Evolutionary conservation across 1,139 yeast species (phyloP), one percentile per base, ranked within the genome.

Genomic region (Zhuliangozyma blackwelliae): DNA sequence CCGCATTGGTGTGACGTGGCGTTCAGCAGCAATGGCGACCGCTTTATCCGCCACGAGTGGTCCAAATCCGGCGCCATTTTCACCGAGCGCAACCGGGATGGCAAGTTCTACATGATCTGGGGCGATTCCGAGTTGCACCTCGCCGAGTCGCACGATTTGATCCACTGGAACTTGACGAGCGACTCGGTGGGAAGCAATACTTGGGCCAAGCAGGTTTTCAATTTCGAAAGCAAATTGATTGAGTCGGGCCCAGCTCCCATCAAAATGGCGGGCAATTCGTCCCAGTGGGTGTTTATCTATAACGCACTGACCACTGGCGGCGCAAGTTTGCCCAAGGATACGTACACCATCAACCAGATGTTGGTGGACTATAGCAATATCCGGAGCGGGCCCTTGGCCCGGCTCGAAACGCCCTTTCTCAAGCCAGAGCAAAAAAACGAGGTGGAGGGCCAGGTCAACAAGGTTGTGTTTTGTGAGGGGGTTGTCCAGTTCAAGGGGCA

Each of bases 211-310:
- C 65, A 68, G 3, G 47, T 49, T 6, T 58, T 57, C 35, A 45
- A 47, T 23, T 61, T 65, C 56, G 72, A 69, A 44, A 57, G 59
- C 38, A 62, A 59, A 42, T 53, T 69, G 25, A 66, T 69, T 40
- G 75, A 69, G 45, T 62, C 70, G 2, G 75, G 75, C 1, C 64
- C 73, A 0, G 71, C 72, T 1, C 75, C 75, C 0, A 62, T 69
- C 16, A 65, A 63, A 42, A 41, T 69, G 37, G 52, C 52, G 29
- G 50, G 54, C 25, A 57, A 54, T 10, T 51, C 48, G 33, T 61
- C 66, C 44, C 63, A 64, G 38, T 68, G 68, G 57, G 49, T 68
- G 1, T 55, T 69, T 28, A 53, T 69, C 42, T 68, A 69, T 50
- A 69, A 69, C 44, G 58, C 71, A 11, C 58, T 68, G 25, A 68